phyloP scores from a whole-genome alignment of 306 rosid species.

The Arachis stenosperma region DNA sequence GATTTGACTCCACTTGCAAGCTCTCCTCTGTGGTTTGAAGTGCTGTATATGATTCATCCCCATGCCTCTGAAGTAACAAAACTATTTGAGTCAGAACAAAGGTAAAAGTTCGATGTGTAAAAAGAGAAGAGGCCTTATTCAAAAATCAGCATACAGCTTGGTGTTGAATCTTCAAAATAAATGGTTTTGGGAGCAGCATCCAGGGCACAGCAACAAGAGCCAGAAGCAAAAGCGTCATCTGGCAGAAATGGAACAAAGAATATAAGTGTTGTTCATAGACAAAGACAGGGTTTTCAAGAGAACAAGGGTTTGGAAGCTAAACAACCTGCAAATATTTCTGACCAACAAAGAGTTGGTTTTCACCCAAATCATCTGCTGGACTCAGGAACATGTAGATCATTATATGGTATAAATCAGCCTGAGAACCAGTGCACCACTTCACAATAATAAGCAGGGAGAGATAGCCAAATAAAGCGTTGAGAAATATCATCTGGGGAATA shows the following conservation, averaged over 20 bases:
- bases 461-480: slow-evolving; percentile 92
- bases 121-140: slow-evolving; percentile 3
- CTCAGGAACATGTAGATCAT: slow-evolving; percentile 98
- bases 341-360: slow-evolving; percentile 90
- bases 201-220: slow-evolving; percentile 93
- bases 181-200: slow-evolving; percentile 99
- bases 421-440: slow-evolving; percentile 97
- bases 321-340: slow-evolving; percentile 85
- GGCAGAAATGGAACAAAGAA: slow-evolving; percentile 40
- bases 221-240: slow-evolving; percentile 76
- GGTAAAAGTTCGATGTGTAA: slow-evolving; percentile 13
- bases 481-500: slow-evolving; percentile 87
- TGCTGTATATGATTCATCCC: slow-evolving; percentile 67
- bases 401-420: slow-evolving; percentile 89
- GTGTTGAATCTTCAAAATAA: slow-evolving; percentile 89
- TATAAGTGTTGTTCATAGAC: slow-evolving; percentile 22
- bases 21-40: slow-evolving; percentile 75
- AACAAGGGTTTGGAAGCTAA: slow-evolving; percentile 6
- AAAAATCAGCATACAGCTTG: slow-evolving; percentile 61
- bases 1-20: slow-evolving; percentile 71
- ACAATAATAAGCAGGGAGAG: slow-evolving; percentile 76
- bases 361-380: slow-evolving; percentile 90
- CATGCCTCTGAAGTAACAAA: slow-evolving; percentile 73
- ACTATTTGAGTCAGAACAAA: slow-evolving; percentile 40
- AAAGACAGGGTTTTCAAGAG: neutral